Evolutionary conservation across 805 yeast genomes (phyloP), one percentile per base, ranked within the genome.

Genomic region (Maudiozyma bulderi): DNA sequence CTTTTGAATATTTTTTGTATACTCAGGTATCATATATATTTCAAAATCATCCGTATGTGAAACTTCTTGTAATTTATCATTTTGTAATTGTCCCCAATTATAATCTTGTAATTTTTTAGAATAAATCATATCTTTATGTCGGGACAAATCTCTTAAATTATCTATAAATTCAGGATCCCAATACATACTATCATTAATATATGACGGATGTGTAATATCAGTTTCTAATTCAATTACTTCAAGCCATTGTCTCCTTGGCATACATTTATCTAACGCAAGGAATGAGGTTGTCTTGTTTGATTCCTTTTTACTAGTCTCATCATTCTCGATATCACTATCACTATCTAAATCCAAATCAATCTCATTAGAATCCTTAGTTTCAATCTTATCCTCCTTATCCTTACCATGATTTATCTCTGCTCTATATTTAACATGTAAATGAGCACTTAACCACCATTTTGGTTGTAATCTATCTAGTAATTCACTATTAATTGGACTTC

Each of bases 231-330:
- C 70, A 13, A 80, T 28, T 4, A 76, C 56, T 50, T 82, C 83
- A 8, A 88, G 53, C 59, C 75, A 86, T 28, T 69, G 58, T 26
- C 95, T 69, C 14, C 73, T 67, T 1, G 88, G 87, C 1, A 85
- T 68, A 57, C 95, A 87, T 64, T 91, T 91, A 61, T 90, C 97
- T 30, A 91, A 71, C 0, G 98, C 93, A 32, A 86, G 64, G 89
- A 91, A 11, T 65, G 58, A 2, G 84, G 79, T 29, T 52, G 54
- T 41, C 50, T 37, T 44, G 54, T 14, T n/a, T 13, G 15, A 11
- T 35, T 35, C 14, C 11, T 13, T 35, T 9, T 35, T 20, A 20
- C 4, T 30, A 3, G 38, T 11, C 40, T 46, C 11, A 26, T 50
- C 39, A 20, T 44, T 28, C 30, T 43, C 31, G 26, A 20, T 20